A percentile compares a stretch with the other conserved stretches of the same genome.
Conservation (phyloP, 2,329 filamentous ascomycete species). For the Fusarium marasasianum region DNA sequence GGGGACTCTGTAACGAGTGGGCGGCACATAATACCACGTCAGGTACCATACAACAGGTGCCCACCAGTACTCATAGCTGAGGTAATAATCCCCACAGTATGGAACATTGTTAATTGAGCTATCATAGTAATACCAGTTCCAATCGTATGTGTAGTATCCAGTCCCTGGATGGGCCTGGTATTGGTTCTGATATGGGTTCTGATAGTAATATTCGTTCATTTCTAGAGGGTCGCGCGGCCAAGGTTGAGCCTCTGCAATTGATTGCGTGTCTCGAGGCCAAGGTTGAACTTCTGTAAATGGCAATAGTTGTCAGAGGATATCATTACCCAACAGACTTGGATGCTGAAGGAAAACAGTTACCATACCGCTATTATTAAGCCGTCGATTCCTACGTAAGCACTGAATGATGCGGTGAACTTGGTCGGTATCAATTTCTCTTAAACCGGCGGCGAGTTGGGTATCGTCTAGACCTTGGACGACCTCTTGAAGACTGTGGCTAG, state of each 20-base stretch:
- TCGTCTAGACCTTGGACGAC: not conserved
- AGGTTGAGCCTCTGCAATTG: no score
- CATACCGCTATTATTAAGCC: not conserved
- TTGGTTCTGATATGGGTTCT: not conserved
- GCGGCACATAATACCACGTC: not conserved
- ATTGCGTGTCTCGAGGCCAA: not conserved
- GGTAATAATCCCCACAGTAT: not conserved
- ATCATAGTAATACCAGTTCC: not conserved
- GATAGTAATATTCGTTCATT: not conserved
- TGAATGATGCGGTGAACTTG: not conserved
- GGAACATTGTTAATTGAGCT: not conserved
- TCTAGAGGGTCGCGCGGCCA: not conserved
- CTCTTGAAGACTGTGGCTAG: not conserved
- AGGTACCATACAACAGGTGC: not conserved
- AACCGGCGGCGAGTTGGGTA: not conserved
- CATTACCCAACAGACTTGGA: accelerated
- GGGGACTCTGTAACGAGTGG: not conserved
- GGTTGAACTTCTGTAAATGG: not conserved
- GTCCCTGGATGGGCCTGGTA: not conserved
- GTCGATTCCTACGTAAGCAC: not conserved
- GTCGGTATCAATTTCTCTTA: not conserved
- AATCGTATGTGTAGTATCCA: not conserved
- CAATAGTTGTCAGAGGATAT: not conserved
- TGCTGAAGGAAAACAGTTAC: accelerated
- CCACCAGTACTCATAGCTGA: not conserved